Percentiles rank a stretch among this genome's conserved stretches.
Conservation (phyloP, 2,329 filamentous ascomycete genomes). For the Trichophyton schoenleinii region DNA sequence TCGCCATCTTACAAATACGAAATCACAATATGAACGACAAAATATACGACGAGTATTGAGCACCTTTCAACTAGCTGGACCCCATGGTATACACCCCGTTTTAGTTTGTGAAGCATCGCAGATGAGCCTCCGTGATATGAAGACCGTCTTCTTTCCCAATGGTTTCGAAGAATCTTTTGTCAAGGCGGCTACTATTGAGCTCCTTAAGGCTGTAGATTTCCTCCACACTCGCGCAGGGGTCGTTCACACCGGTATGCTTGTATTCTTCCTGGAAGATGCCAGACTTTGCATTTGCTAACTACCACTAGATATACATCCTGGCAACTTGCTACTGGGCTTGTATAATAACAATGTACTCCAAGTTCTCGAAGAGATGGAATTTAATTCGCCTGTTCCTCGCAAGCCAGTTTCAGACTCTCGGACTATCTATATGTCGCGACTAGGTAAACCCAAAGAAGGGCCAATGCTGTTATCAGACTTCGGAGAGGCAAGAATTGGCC, state of each 20-base stretch:
- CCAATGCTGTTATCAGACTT: slow-evolving; percentile 20
- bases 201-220: slow-evolving; percentile 19
- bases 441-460: slow-evolving; percentile 2
- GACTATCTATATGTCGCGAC: slow-evolving; percentile 21
- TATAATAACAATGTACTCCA: slow-evolving; percentile 20
- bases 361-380: slow-evolving; percentile 21
- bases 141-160: neutral
- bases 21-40: slow-evolving; percentile 15
- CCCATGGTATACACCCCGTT: slow-evolving; percentile 18
- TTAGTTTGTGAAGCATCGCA: slow-evolving; percentile 20
- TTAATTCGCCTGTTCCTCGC: slow-evolving; percentile 21
- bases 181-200: slow-evolving; percentile 3
- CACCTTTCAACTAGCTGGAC: slow-evolving; percentile 21
- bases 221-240: slow-evolving; percentile 19
- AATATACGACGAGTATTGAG: slow-evolving; percentile 22
- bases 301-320: slow-evolving; percentile 20
- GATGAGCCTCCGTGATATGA: slow-evolving; percentile 17
- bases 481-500: slow-evolving; percentile 24
- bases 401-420: slow-evolving; percentile 25
- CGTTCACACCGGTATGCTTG: slow-evolving; percentile 20
- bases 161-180: neutral
- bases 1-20: slow-evolving; percentile 10
- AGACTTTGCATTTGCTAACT: neutral
- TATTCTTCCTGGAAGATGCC: neutral
- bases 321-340: slow-evolving; percentile 23